These are phyloP conservation scores for Saccharomyces hybrid DNA, from an alignment of 1,139 yeast genomes.

Conservation along the genomic window DNA sequence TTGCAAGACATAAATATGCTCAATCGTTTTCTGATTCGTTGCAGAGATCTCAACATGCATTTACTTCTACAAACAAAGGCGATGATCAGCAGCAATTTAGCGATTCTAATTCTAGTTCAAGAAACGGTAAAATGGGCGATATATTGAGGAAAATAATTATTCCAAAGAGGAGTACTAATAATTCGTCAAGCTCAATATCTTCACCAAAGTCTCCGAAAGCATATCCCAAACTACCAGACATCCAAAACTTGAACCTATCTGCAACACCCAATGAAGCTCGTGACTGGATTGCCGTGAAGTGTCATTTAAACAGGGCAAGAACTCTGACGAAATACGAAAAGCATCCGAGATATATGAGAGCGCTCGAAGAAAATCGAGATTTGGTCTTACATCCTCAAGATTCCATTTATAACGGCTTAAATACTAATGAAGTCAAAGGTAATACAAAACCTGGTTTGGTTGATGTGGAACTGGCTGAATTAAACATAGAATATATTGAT, in stretches of 20 bases:
- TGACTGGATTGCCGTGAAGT: constrained; percentile 44
- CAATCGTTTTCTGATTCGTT: constrained; percentile 33
- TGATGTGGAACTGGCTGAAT: constrained; percentile 30
- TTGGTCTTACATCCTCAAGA: constrained; percentile 66
- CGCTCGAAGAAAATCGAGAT: constrained; percentile 58
- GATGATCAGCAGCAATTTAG: constrained; percentile 2
- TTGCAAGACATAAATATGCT: constrained; percentile 60
- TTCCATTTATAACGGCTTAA: constrained; percentile 46
- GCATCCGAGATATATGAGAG: constrained; percentile 58
- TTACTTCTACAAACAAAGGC: neutral
- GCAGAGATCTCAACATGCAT: constrained; percentile 20
- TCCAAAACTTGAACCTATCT: constrained; percentile 20
- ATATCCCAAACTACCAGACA: constrained; percentile 28
- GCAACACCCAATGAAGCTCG: constrained; percentile 23
- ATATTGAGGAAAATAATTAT: constrained; percentile 20
- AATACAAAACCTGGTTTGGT: constrained; percentile 31
- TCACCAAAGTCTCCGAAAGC: constrained; percentile 8
- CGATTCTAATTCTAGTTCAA: constrained; percentile 6
- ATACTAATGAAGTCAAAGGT: constrained; percentile 36
- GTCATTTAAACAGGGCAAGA: constrained; percentile 68
- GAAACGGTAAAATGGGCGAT: constrained; percentile 21
- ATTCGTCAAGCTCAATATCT: constrained; percentile 19
- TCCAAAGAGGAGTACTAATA: constrained; percentile 11
- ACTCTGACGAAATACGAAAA: constrained; percentile 66
- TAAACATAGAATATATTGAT: constrained; percentile 31